A percentile compares a stretch with the other conserved stretches of the same genome.
These are phyloP conservation scores for Trichophyton equinum DNA, from an alignment of 2,329 filamentous ascomycete species.

Conservation along the genomic window DNA sequence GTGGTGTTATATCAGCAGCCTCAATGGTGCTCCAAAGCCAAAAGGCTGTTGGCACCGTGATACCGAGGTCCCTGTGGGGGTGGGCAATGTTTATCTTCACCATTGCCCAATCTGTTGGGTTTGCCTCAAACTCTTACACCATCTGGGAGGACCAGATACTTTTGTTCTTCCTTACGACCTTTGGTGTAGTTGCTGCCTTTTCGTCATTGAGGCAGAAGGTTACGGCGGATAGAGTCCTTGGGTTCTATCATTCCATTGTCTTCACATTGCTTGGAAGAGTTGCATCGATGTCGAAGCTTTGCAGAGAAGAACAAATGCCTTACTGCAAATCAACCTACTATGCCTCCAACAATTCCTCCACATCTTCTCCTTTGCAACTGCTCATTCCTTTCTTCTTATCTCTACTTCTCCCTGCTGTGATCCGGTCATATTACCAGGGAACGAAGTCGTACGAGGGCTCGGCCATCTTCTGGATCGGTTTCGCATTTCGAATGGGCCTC, in stretches of 20 bases:
- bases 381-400: slow-evolving; percentile 64
- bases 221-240: slow-evolving; percentile 57
- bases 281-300: slow-evolving; percentile 80
- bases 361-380: slow-evolving; percentile 82
- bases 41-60: slow-evolving; percentile 33
- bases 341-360: slow-evolving; percentile 78
- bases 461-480: slow-evolving; percentile 71
- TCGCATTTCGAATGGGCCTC: slow-evolving; percentile 63
- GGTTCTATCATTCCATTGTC: slow-evolving; percentile 69
- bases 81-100: slow-evolving; percentile 73
- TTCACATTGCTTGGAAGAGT: slow-evolving; percentile 69
- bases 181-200: slow-evolving; percentile 62
- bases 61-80: slow-evolving; percentile 75
- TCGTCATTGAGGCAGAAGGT: slow-evolving; percentile 62
- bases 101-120: slow-evolving; percentile 77
- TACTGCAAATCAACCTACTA: slow-evolving; percentile 95
- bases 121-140: slow-evolving; percentile 94
- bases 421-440: slow-evolving; percentile 68
- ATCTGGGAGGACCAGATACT: slow-evolving; percentile 98
- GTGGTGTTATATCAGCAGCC: slow-evolving; percentile 34
- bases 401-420: slow-evolving; percentile 60
- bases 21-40: slow-evolving; percentile 30
- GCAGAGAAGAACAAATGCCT: slow-evolving; percentile 96
- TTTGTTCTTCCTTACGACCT: slow-evolving; percentile 79
- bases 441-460: slow-evolving; percentile 81